These are phyloP conservation scores for Chytriomyces hyalinus DNA, from an alignment of 192 early-diverging fungal species.

Conservation along the genomic window DNA sequence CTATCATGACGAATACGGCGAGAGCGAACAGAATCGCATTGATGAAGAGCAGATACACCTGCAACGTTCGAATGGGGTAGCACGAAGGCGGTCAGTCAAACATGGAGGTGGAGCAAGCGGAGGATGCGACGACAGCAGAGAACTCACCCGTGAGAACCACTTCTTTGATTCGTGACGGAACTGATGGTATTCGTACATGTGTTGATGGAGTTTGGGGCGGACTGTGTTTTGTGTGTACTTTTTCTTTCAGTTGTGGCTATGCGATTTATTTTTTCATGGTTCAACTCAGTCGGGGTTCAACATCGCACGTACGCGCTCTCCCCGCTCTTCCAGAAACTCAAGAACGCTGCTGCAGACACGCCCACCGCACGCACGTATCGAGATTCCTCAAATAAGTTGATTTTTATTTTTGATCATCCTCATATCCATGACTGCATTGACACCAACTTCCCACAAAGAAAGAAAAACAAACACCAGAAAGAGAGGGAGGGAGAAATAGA, in stretches of 20 bases:
- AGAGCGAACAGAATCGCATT: slow-evolving; percentile 15
- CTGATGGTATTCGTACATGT: slow-evolving; percentile 10
- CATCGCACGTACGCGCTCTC: no score
- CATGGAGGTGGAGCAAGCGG: background rate
- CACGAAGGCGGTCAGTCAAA: background rate
- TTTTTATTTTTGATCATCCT: background rate
- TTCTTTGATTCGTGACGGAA: slow-evolving; percentile 27
- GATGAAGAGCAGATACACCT: slow-evolving; percentile 23
- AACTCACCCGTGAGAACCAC: slow-evolving; percentile 28
- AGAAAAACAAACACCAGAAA: background rate
- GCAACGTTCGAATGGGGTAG: background rate
- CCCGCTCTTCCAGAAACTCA: no score
- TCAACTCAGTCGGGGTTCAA: no score
- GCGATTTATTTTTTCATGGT: no score
- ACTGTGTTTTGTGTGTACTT: no score
- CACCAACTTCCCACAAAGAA: background rate
- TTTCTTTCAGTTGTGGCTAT: no score
- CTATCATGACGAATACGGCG: slow-evolving; percentile 7
- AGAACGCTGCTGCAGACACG: no score
- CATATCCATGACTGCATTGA: background rate
- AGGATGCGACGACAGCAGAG: background rate
- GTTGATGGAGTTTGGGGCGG: no score
- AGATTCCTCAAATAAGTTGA: background rate
- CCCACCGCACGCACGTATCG: no score
- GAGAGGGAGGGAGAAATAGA: background rate